These are phyloP conservation scores for Fraxinus dipetala DNA, from an alignment of 305 asterid genomes.

Conservation along the genomic window DNA sequence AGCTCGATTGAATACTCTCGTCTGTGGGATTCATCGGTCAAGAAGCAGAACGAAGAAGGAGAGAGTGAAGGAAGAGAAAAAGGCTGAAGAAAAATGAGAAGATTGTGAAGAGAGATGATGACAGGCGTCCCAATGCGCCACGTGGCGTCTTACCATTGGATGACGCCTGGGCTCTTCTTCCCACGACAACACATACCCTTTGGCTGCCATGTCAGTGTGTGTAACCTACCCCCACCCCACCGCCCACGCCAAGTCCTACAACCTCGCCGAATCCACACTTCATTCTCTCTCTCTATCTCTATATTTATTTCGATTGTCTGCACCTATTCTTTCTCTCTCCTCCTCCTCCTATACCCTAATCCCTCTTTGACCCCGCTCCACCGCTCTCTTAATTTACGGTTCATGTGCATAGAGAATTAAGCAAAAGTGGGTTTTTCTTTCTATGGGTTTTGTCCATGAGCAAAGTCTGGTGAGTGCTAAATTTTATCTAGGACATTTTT, in stretches of 20 bases:
- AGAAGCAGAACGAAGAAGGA: not conserved
- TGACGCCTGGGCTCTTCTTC: conserved; percentile 55
- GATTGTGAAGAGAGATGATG: conserved; percentile 40
- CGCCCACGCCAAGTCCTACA: conserved; percentile 31
- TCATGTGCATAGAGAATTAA: conserved; percentile 18
- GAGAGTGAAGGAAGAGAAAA: conserved; percentile 11
- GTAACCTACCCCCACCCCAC: conserved; percentile 17
- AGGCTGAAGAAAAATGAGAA: conserved; percentile 1
- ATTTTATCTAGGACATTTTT: conserved; percentile 31
- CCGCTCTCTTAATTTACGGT: conserved; percentile 23
- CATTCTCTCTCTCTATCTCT: conserved; percentile 20
- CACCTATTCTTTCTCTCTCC: conserved; percentile 48
- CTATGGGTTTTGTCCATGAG: conserved; percentile 36
- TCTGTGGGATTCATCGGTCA: not conserved
- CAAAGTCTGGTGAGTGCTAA: conserved; percentile 46
- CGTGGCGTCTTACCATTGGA: conserved; percentile 59
- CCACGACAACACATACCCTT: conserved; percentile 45
- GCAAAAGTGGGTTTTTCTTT: conserved; percentile 32
- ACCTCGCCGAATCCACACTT: conserved; percentile 67
- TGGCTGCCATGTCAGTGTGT: conserved; percentile 41
- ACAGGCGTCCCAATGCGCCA: conserved; percentile 53
- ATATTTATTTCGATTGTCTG: conserved; percentile 43
- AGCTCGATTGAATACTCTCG: not conserved
- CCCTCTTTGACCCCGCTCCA: conserved; percentile 41
- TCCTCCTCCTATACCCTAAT: conserved; percentile 69